These are phyloP conservation scores for Rosellinia necatrix DNA, from an alignment of 2,329 filamentous ascomycete species.

Conservation along the genomic window DNA sequence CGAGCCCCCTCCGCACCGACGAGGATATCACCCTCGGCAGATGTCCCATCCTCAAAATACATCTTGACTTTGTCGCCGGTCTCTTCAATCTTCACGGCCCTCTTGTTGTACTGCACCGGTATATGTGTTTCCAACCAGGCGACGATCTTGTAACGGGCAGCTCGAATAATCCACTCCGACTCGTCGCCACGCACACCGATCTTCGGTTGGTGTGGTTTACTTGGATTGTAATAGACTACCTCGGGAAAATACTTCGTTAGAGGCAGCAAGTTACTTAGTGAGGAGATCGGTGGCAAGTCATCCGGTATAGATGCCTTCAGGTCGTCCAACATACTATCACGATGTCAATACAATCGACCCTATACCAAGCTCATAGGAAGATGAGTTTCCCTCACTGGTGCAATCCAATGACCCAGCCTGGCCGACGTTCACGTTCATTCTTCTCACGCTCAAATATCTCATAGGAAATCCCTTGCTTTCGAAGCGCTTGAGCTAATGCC, in stretches of 20 bases:
- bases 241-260: conserved; percentile 29
- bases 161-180: conserved; percentile 40
- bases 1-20: conserved; percentile 53
- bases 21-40: conserved; percentile 49
- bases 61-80: conserved; percentile 43
- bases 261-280: conserved; percentile 30
- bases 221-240: conserved; percentile 29
- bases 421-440: conserved; percentile 25
- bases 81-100: conserved; percentile 42
- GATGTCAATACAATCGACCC: background rate
- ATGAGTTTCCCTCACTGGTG: conserved; percentile 24
- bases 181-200: conserved; percentile 27
- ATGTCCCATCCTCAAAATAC: conserved; percentile 50
- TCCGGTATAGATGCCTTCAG: conserved; percentile 31
- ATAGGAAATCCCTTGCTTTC: conserved; percentile 32
- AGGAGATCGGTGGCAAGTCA: conserved; percentile 31
- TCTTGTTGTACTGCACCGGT: conserved; percentile 47
- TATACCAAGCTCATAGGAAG: background rate
- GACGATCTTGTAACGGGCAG: conserved; percentile 38
- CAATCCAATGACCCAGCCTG: conserved; percentile 32
- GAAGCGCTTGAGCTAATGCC: conserved; percentile 30
- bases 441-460: conserved; percentile 34
- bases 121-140: conserved; percentile 37
- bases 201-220: conserved; percentile 22
- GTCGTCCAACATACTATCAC: conserved; percentile 31